A percentile compares a stretch with the other conserved stretches of the same genome.
Conservation (phyloP, 2,329 filamentous ascomycete genomes). For the Cercospora berteroae region DNA sequence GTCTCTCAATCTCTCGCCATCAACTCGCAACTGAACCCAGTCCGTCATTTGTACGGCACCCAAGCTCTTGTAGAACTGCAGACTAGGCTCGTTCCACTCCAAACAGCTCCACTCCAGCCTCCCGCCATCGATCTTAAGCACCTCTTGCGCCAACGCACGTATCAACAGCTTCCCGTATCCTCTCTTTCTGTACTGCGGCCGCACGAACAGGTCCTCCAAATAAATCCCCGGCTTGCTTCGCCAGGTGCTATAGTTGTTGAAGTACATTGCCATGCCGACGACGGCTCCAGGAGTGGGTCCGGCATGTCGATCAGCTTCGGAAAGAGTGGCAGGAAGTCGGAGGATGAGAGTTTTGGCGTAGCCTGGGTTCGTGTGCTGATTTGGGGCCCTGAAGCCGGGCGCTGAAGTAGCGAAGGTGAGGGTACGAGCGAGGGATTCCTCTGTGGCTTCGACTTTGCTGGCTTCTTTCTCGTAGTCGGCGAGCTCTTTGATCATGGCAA, state of each 20-base stretch:
- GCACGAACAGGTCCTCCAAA: constrained; percentile 89
- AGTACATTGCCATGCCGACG: constrained; percentile 84
- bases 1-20: constrained; percentile 62
- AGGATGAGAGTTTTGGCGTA: constrained; percentile 76
- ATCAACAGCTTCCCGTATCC: constrained; percentile 80
- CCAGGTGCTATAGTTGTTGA: constrained; percentile 97
- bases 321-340: constrained; percentile 37
- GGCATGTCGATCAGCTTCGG: neutral
- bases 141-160: constrained; percentile 74
- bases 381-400: constrained; percentile 31
- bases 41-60: constrained; percentile 67
- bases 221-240: constrained; percentile 82
- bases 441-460: constrained; percentile 73
- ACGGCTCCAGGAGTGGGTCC: constrained; percentile 40
- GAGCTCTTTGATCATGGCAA: constrained; percentile 77
- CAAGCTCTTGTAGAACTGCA: constrained; percentile 71
- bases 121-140: constrained; percentile 67
- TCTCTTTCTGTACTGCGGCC: constrained; percentile 64
- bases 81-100: constrained; percentile 89
- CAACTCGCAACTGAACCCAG: constrained; percentile 74
- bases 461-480: constrained; percentile 83
- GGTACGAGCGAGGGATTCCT: constrained; percentile 67
- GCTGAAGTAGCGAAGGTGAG: constrained; percentile 68
- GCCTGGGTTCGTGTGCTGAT: constrained; percentile 47
- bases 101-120: constrained; percentile 88